Base-by-base conservation (phyloP, 2,329 filamentous ascomycete species). In the Esteya vermicola region DNA sequence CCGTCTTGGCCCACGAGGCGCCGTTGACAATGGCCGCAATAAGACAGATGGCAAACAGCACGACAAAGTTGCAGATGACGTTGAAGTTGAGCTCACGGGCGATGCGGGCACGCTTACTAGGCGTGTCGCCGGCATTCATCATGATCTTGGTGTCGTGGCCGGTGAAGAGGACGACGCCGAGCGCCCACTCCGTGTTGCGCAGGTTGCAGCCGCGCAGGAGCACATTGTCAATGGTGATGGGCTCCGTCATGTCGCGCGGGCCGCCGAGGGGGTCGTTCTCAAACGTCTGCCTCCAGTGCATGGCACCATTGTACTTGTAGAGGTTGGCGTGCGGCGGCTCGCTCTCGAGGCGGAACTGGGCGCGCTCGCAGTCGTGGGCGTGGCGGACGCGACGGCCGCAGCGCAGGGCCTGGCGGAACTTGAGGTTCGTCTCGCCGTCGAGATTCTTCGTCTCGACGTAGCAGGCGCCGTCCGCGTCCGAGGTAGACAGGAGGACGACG, bases 381-480 rank as follows among this genome's bases (percentile, higher is more conserved):
- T 96, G 88, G 55, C 79, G 85, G 44, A 98, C 70, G 35, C 75
- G 67, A 39, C 82, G 78, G 12, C 88, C 84, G 53, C 85, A 91
- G 47, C 89, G 83, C 32, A 98, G 70, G 18, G 91, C 85, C 53
- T 89, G 84, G 43, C 91, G 81, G 45, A 95, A 86, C 60, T 98
- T 98, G 46, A 98, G 64, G 52, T 98, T 98, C 3, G 91, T 98
- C 62, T 98, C 91, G 38, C 91, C 91, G 53, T 98, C 91, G 65
- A 98, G 58, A 56, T 94, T 96, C 66, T 96, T 98, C 3, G 91
- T 98, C 61, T 98, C 91, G 19, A 98, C 82, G 52, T 95, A 98
- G 60, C 91, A 98, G 28, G 85, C 85, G 38, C 91, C 91, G 51
- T 98, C 91, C 1, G 81, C 72, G 51, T 96, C 91, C 3, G 91